These are phyloP conservation scores for Phallus indusiatus DNA, from an alignment of 768 basidiomycete species.

Conservation along the genomic window DNA sequence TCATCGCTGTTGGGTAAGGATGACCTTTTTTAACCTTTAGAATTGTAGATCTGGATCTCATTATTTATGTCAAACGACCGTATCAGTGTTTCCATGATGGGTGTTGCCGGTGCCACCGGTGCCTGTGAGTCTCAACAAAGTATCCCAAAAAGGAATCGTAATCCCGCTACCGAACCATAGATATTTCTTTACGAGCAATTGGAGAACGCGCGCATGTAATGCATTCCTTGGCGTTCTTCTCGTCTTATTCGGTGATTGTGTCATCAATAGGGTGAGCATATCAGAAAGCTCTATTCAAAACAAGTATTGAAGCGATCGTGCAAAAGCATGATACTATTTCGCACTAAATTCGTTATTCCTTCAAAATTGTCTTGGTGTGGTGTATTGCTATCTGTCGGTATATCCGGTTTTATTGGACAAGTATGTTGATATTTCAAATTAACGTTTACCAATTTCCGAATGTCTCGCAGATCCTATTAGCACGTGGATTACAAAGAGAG, in stretches of 20 bases:
- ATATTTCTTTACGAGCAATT: constrained; percentile 51
- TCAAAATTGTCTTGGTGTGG: constrained; percentile 7
- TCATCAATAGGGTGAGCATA: constrained; percentile 22
- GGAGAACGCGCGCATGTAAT: constrained; percentile 69
- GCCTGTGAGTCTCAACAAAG: constrained; percentile 44
- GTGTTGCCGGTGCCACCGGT: constrained; percentile 55
- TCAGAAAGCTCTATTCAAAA: neutral
- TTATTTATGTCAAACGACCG: neutral
- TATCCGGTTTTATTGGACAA: constrained; percentile 31
- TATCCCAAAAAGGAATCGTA: neutral
- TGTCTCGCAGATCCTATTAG: constrained; percentile 40
- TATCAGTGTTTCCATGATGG: constrained; percentile 47
- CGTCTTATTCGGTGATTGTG: constrained; percentile 41
- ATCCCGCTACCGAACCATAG: constrained; percentile 26
- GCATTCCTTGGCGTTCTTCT: constrained; percentile 63
- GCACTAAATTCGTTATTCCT: constrained; percentile 19
- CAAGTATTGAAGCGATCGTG: too few relatives aligned
- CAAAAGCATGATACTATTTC: constrained; percentile 17
- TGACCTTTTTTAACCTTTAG: constrained; percentile 9
- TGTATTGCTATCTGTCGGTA: constrained; percentile 23
- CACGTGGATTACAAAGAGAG: constrained; percentile 55
- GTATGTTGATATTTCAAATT: too few relatives aligned
- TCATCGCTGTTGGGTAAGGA: constrained; percentile 57
- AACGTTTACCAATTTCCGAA: too few relatives aligned
- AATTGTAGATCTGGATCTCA: neutral